Percentiles rank a stretch among this genome's conserved stretches.
These are phyloP conservation scores for Lagenidium sp. DNA, from an alignment of 352 stramenopile species.

Conservation along the genomic window DNA sequence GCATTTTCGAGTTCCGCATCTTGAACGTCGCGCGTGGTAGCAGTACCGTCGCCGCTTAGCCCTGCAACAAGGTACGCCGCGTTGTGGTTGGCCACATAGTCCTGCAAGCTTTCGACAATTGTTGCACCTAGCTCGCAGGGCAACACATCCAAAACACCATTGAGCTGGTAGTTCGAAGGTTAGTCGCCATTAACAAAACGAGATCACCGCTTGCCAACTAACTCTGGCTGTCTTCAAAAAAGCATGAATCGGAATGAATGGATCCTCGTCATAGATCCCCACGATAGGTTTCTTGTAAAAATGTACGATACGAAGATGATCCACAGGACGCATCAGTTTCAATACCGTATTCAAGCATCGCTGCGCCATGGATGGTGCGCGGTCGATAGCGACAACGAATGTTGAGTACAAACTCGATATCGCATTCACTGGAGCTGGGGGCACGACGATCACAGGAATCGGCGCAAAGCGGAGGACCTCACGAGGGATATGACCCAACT, in stretches of 20 bases:
- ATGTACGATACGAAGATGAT: conserved; percentile 42
- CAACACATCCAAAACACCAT: conserved; percentile 28
- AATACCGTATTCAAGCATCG: conserved; percentile 38
- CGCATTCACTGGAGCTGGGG: conserved; percentile 38
- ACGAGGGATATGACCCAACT: conserved; percentile 45
- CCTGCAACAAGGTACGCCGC: conserved; percentile 45
- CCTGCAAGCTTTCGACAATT: conserved; percentile 41
- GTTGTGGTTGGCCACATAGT: conserved; percentile 24
- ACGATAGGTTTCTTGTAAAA: conserved; percentile 45
- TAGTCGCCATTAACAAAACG: no score
- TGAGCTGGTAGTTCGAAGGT: no score
- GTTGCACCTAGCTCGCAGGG: conserved; percentile 25
- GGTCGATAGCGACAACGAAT: conserved; percentile 50
- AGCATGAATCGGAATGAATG: conserved; percentile 22
- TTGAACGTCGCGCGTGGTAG: background rate
- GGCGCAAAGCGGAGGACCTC: conserved; percentile 23
- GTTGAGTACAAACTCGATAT: conserved; percentile 26
- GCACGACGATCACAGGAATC: conserved; percentile 27
- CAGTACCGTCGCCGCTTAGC: conserved; percentile 16
- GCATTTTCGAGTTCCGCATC: background rate
- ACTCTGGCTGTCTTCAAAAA: conserved; percentile 15
- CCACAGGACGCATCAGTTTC: conserved; percentile 39
- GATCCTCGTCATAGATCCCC: conserved; percentile 20
- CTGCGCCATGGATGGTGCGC: conserved; percentile 2
- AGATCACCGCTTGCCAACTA: no score